Percentiles rank a stretch among this genome's conserved stretches.
These are phyloP conservation scores for Carex cristatella DNA, from an alignment of 176 grass and related monocot genomes.

Conservation along the genomic window DNA sequence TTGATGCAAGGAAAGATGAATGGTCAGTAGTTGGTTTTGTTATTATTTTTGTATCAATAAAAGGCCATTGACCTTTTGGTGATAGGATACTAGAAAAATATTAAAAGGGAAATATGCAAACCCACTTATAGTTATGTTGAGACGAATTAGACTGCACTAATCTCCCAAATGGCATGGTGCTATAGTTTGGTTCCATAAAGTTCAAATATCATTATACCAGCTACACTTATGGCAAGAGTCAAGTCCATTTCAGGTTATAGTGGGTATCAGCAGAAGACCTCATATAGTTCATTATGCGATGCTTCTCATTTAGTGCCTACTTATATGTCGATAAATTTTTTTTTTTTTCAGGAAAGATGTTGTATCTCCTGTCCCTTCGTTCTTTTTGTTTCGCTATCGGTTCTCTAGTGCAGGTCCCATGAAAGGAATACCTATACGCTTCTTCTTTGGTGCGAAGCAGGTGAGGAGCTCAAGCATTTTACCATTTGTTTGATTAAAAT, in stretches of 20 bases:
- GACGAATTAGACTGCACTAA: not conserved
- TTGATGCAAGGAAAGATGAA: slow-evolving; percentile 47
- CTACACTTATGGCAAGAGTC: not conserved
- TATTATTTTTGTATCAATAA: not conserved
- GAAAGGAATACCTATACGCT: slow-evolving; percentile 33
- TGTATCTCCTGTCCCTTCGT: slow-evolving; percentile 53
- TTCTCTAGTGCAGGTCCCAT: slow-evolving; percentile 28
- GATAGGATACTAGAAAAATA: not conserved
- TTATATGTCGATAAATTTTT: not conserved
- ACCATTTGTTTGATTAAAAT: not conserved
- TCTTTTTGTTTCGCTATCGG: slow-evolving; percentile 58
- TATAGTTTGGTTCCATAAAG: not conserved
- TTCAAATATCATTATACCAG: not conserved
- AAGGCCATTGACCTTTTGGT: not conserved
- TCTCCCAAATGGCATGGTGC: not conserved
- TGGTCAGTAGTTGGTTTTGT: slow-evolving; percentile 42
- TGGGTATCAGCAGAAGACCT: not conserved
- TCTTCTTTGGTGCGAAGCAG: slow-evolving; percentile 59
- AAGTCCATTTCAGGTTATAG: not conserved
- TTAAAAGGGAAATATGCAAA: not conserved
- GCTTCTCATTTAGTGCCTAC: not conserved
- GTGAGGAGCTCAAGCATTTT: slow-evolving; percentile 24
- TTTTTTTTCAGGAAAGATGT: slow-evolving; percentile 50
- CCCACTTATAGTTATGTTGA: not conserved
- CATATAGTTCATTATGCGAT: not conserved